These are phyloP conservation scores for Linum lewisii DNA, from an alignment of 345 rosid genomes.

Conservation along the genomic window DNA sequence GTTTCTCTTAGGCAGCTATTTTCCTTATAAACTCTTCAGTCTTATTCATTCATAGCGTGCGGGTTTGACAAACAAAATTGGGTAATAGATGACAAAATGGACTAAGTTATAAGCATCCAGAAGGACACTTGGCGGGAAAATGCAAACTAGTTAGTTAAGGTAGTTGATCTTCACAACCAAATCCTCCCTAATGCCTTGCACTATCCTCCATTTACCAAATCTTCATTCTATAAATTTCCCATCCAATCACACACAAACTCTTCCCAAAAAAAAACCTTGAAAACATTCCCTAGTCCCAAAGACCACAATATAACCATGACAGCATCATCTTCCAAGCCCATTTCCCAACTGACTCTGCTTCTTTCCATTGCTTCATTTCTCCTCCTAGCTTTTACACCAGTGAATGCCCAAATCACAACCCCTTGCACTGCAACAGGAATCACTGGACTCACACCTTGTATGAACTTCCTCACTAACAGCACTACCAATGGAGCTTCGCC, in stretches of 20 bases:
- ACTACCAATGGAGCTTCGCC: slow-evolving; percentile 48
- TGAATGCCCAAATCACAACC: slow-evolving; percentile 30
- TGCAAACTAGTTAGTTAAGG: slow-evolving; percentile 23
- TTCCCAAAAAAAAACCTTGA: slow-evolving; percentile 4
- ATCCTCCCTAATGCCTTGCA: slow-evolving; percentile 13
- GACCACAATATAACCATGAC: neutral
- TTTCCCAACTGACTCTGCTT: neutral
- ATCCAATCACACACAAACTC: slow-evolving; percentile 5
- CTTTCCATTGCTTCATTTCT: slow-evolving; percentile 12
- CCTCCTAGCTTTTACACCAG: slow-evolving; percentile 22
- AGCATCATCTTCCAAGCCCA: neutral
- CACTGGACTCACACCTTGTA: slow-evolving; percentile 50
- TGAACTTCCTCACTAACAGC: slow-evolving; percentile 59
- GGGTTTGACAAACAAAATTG: no score
- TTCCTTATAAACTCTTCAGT: no score
- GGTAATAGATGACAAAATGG: neutral
- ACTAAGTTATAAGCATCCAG: slow-evolving; percentile 14
- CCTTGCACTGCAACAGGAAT: slow-evolving; percentile 50
- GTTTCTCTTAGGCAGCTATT: no score
- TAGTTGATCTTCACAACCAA: slow-evolving; percentile 53
- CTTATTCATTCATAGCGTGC: no score
- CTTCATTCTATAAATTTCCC: slow-evolving; percentile 25
- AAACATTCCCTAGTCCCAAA: neutral
- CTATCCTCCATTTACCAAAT: slow-evolving; percentile 1
- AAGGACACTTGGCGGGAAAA: slow-evolving; percentile 12